Evolutionary conservation across 140 eudicot species (phyloP).

Genomic region (Ambrosia hybrid): DNA sequence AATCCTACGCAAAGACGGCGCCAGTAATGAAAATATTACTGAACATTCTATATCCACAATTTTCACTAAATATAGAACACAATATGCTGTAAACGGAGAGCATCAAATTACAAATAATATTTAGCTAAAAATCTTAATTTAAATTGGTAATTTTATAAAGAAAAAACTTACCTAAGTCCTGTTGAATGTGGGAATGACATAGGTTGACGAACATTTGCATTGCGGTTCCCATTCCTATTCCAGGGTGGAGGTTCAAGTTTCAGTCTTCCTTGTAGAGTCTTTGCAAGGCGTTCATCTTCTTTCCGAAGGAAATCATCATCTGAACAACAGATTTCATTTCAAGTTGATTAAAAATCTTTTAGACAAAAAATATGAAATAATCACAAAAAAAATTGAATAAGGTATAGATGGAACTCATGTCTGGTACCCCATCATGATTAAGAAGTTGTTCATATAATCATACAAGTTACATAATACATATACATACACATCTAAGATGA

Average conservation of each 20-base stretch:
- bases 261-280: slow-evolving; percentile 75
- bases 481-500: no score
- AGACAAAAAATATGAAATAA: background rate
- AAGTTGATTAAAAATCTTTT: background rate
- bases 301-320: slow-evolving; percentile 56
- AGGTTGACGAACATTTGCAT: no score
- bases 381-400: no score
- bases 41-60: background rate
- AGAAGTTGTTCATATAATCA: no score
- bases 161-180: slow-evolving; percentile 48
- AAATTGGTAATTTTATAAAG: no score
- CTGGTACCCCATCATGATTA: no score
- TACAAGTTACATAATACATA: no score
- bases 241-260: slow-evolving; percentile 52
- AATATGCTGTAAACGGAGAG: slow-evolving; percentile 4
- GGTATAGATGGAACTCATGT: no score
- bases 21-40: background rate
- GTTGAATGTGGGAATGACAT: slow-evolving; percentile 56
- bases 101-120: no score
- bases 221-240: slow-evolving; percentile 34
- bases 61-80: background rate
- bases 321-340: slow-evolving; percentile 14
- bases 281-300: slow-evolving; percentile 85
- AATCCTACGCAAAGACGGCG: slow-evolving; percentile 42
- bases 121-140: no score